Evolutionary conservation across 768 basidiomycete species (phyloP).

Genomic region (Lactarius trivialis): DNA sequence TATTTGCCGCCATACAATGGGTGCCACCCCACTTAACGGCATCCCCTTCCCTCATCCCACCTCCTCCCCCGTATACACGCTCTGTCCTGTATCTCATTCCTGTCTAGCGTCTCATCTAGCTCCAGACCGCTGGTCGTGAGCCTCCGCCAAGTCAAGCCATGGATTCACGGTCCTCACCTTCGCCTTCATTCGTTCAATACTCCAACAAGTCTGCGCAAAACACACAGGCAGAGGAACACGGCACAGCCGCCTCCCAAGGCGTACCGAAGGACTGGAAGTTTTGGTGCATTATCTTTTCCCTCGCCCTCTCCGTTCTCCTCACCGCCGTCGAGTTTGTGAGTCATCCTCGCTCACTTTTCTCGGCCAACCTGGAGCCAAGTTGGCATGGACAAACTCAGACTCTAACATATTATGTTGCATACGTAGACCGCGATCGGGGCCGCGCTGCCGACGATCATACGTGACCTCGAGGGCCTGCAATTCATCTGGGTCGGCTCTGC

Average conservation of each 20-base stretch:
- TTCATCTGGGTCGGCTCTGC: slow-evolving; percentile 27
- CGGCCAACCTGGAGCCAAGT: not conserved
- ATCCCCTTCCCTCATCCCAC: not conserved
- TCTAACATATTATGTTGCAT: not conserved
- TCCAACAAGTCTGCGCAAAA: not conserved
- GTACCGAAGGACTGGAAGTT: slow-evolving; percentile 21
- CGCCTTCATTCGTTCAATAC: not conserved
- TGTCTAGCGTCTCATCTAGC: not conserved
- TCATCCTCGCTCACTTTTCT: not conserved
- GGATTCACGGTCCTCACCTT: not conserved
- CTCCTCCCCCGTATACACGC: not conserved
- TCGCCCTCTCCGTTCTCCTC: slow-evolving; percentile 15
- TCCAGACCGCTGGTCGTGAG: not conserved
- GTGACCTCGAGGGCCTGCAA: slow-evolving; percentile 24
- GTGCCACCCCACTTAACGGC: not conserved
- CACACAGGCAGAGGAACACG: not conserved
- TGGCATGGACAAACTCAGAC: not conserved
- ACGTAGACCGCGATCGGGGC: slow-evolving; percentile 23
- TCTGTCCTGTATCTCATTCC: not conserved
- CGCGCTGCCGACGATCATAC: slow-evolving; percentile 29
- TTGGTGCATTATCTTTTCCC: slow-evolving; percentile 22
- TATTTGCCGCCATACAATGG: not conserved
- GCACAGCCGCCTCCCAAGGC: not conserved
- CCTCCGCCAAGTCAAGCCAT: not conserved
- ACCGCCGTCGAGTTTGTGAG: slow-evolving; percentile 18